A percentile compares a stretch with the other conserved stretches of the same genome.
Evolutionary conservation across 139 green algal genomes (phyloP).

Genomic region (Micractinium conductrix): DNA sequence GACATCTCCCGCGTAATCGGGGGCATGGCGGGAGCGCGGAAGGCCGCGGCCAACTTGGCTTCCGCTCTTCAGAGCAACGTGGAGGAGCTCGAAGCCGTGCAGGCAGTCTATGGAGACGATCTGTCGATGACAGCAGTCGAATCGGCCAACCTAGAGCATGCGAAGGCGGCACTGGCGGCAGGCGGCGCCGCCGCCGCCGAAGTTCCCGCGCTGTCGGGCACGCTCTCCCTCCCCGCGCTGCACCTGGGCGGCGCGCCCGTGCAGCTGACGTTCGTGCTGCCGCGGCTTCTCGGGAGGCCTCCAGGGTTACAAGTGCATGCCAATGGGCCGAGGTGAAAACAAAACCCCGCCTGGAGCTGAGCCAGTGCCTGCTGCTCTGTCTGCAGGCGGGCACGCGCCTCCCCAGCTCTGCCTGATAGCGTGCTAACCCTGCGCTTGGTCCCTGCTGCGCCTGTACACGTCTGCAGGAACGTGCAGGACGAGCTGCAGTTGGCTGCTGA

Average conservation of each 20-base stretch:
- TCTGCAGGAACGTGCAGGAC: constrained; percentile 4
- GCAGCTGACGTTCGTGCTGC: constrained; percentile 15
- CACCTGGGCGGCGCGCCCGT: neutral
- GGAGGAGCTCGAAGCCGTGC: constrained; percentile 27
- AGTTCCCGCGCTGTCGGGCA: constrained; percentile 11
- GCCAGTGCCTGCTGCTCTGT: too few species aligned
- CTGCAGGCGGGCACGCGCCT: too few species aligned
- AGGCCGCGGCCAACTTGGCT: too few species aligned
- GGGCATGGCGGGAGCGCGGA: too few species aligned
- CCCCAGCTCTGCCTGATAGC: too few species aligned
- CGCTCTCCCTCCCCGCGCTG: neutral
- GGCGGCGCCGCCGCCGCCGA: neutral
- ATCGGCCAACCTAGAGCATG: neutral
- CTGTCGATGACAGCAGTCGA: neutral
- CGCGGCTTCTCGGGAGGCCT: neutral
- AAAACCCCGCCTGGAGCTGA: too few species aligned
- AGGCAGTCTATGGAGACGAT: constrained; percentile 22
- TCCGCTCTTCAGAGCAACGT: too few species aligned
- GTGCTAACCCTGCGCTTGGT: too few species aligned
- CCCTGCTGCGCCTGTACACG: too few species aligned
- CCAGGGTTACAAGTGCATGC: constrained; percentile 7
- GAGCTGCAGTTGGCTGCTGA: constrained; percentile 16
- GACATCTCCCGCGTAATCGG: too few species aligned
- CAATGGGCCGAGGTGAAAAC: constrained; percentile 11
- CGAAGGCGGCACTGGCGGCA: neutral